Percentiles rank a stretch among this genome's conserved stretches.
phyloP scores from a whole-genome alignment of 352 stramenopile genomes.

The Labyrinthula sp. region DNA sequence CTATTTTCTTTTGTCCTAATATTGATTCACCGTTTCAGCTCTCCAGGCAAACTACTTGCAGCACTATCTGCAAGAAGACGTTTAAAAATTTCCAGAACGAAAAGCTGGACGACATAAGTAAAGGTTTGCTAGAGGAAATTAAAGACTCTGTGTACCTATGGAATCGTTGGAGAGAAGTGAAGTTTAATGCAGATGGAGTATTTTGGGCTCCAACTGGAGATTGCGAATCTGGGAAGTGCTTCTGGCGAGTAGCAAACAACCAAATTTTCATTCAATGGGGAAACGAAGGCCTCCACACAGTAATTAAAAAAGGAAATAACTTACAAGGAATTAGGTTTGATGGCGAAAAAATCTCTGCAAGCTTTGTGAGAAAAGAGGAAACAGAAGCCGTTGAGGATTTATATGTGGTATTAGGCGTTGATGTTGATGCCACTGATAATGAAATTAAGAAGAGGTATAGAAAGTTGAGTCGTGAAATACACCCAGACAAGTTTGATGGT shows the following conservation, averaged over 20 bases:
- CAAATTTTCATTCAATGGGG: constrained; percentile 22
- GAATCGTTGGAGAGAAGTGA: constrained; percentile 25
- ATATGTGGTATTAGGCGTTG: constrained; percentile 25
- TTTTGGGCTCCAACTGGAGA: constrained; percentile 24
- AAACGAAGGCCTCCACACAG: constrained; percentile 9
- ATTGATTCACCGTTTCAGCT: no score
- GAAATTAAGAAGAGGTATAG: constrained; percentile 4
- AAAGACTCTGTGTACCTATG: constrained; percentile 14
- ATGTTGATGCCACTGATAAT: constrained; percentile 10
- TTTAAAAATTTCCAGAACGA: no score
- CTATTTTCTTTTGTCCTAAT: no score
- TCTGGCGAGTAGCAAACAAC: constrained; percentile 2
- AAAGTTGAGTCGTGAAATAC: constrained; percentile 4
- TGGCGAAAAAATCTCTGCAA: constrained; percentile 13
- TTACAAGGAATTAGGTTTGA: constrained; percentile 1
- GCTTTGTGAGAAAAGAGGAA: constrained; percentile 1
- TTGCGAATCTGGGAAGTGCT: constrained; percentile 10
- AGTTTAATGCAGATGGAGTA: constrained; percentile 6
- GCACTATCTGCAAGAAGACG: no score
- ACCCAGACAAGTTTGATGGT: neutral
- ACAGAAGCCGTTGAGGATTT: constrained; percentile 4
- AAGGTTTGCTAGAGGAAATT: no score
- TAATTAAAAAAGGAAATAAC: neutral
- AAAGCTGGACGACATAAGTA: no score
- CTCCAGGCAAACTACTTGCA: no score